Base-by-base conservation (phyloP, 129 eudicot species). In the Tanacetum coccineum region DNA sequence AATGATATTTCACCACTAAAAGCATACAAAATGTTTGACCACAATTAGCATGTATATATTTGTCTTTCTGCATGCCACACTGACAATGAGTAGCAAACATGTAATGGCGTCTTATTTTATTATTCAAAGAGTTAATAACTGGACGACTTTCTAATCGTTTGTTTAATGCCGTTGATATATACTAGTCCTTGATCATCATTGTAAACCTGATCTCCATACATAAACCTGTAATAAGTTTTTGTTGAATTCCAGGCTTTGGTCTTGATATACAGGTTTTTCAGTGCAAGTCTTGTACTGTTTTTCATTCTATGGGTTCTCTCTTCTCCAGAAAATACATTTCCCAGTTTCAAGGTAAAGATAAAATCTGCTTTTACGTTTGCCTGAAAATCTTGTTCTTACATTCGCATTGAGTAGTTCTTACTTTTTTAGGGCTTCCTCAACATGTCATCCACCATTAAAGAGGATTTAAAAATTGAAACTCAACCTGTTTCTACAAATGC, bases 221-320 rank as follows among this genome's bases (percentile, higher is more conserved):
- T 68, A 62, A 32, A 48, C 64, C 61, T 64, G 64, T 60, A 76
- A 45, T 58, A 48, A 19, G 70, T 70, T 61, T 56, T 62, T 68
- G 76, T 69, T 85, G 73, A 58, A 64, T 80, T 78, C 65, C 96
- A 93, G 98, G 98, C 95, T 46, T 87, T 93, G 90, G 84, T 86
- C 71, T 84, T 86, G 72, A 93, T 93, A 79, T 86, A 83, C 83
- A 83, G 98, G 83, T 88, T 93, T 79, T 93, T 93, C 68, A 65
- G 98, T 51, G 68, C 74, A 55, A 84, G 92, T 74, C 96, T 93
- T 68, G 82, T 89, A 80, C 55, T 84, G 22, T 93, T 93, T 78
- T 93, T 86, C 71, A 20, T 88, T 64, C 75, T 93, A 49, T 93
- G 96, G 96, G 72, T 82, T 67, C 56, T 70, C 22, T 88, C 98